A percentile compares a stretch with the other conserved stretches of the same genome.
Conservation (phyloP, 1,284 basidiomycete species). For the Wolfiporia cocos region DNA sequence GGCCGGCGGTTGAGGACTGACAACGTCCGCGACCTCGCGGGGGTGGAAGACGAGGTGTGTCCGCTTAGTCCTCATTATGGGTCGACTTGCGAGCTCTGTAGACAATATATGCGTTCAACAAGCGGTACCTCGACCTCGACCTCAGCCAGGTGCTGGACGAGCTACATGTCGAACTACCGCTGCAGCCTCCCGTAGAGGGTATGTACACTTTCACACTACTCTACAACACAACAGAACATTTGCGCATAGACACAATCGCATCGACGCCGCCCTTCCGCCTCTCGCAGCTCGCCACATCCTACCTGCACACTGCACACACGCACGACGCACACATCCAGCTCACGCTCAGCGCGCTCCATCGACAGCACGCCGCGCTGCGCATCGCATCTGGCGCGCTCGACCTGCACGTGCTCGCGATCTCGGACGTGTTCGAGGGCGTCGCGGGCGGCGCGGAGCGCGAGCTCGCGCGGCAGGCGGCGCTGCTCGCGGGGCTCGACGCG, state of each 20-base stretch:
- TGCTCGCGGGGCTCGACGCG: conserved; percentile 57
- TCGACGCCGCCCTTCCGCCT: conserved; percentile 67
- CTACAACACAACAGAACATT: not conserved
- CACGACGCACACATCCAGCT: conserved; percentile 56
- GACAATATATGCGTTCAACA: conserved; percentile 79
- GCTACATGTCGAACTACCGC: conserved; percentile 48
- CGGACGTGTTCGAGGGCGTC: conserved; percentile 65
- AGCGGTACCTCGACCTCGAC: conserved; percentile 64
- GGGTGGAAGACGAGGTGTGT: conserved; percentile 63
- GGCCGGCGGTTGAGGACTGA: conserved; percentile 60
- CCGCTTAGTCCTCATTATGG: conserved; percentile 1
- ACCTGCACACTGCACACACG: conserved; percentile 51
- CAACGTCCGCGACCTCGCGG: conserved; percentile 68
- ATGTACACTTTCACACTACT: conserved; percentile 3
- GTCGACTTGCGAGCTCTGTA: conserved; percentile 18
- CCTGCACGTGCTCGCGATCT: conserved; percentile 59
- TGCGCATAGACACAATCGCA: conserved; percentile 48
- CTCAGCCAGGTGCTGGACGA: conserved; percentile 54
- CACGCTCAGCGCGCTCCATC: conserved; percentile 43
- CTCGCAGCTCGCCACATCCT: conserved; percentile 57
- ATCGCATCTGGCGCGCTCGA: conserved; percentile 68
- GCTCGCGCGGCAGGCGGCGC: conserved; percentile 51
- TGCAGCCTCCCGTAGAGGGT: conserved; percentile 70
- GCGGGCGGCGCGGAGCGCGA: conserved; percentile 48
- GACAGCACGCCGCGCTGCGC: conserved; percentile 59